phyloP scores from a whole-genome alignment of 495 filamentous ascomycete genomes.

The Pseudomonodictys pantanalensis region DNA sequence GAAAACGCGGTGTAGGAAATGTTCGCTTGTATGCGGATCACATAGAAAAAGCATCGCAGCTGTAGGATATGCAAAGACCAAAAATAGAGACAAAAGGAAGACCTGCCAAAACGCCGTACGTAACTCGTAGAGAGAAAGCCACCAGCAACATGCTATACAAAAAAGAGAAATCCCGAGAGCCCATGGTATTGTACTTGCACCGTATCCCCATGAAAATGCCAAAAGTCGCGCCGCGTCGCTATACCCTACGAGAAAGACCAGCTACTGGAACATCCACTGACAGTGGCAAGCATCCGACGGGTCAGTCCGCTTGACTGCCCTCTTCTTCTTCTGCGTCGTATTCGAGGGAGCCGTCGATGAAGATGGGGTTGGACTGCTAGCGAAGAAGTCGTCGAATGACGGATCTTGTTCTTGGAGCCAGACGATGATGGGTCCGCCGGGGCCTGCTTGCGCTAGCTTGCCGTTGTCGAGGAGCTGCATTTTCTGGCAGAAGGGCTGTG shows the following conservation, averaged over 20 bases:
- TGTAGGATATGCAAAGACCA: too few relatives aligned
- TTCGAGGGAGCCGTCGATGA: not conserved
- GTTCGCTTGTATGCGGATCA: too few relatives aligned
- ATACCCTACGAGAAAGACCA: not conserved
- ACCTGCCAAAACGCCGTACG: too few relatives aligned
- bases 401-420: conserved; percentile 60
- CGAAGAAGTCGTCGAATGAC: conserved; percentile 10
- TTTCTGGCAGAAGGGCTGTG: conserved; percentile 65
- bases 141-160: too few relatives aligned
- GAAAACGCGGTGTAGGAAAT: too few relatives aligned
- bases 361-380: not conserved
- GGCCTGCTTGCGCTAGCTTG: conserved; percentile 43
- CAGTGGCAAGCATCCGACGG: conserved; percentile 37
- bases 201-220: not conserved
- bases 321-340: not conserved
- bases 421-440: conserved; percentile 50
- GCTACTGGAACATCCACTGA: conserved; percentile 37
- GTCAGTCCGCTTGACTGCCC: conserved; percentile 16
- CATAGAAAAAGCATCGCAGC: too few relatives aligned
- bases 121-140: too few relatives aligned
- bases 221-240: not conserved
- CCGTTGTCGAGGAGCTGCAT: conserved; percentile 60
- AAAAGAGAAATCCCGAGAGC: too few relatives aligned
- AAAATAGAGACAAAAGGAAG: too few relatives aligned
- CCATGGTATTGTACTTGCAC: not conserved